Conservation (phyloP, 768 basidiomycete species). For the Cyclocybe cylindracea region DNA sequence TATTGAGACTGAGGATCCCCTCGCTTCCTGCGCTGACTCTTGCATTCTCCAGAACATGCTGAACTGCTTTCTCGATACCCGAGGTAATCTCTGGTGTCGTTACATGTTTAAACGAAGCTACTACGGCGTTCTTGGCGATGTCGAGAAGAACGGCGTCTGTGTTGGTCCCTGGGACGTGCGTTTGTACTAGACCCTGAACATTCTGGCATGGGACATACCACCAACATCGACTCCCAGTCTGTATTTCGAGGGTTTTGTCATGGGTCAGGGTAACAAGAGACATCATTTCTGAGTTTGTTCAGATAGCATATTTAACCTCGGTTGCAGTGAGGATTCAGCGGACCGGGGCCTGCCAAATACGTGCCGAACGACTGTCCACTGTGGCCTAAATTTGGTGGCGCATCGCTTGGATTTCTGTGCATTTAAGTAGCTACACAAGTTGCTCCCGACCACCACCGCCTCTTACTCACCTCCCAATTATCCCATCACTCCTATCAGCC, state of each 20-base stretch:
- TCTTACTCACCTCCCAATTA: too few relatives aligned
- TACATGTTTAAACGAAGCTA: conserved; percentile 46
- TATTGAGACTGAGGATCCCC: conserved; percentile 50
- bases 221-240: conserved; percentile 36
- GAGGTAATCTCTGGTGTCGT: conserved; percentile 60
- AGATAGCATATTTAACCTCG: too few relatives aligned
- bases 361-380: too few relatives aligned
- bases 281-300: too few relatives aligned
- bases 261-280: too few relatives aligned
- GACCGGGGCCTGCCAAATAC: too few relatives aligned
- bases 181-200: neutral
- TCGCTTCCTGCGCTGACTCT: conserved; percentile 29
- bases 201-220: conserved; percentile 11
- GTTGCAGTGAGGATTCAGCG: too few relatives aligned
- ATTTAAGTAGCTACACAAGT: too few relatives aligned
- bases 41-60: conserved; percentile 40
- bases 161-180: conserved; percentile 29
- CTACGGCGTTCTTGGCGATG: conserved; percentile 28
- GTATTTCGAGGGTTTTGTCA: conserved; percentile 9
- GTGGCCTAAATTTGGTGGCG: too few relatives aligned
- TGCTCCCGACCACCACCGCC: too few relatives aligned
- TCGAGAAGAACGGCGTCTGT: conserved; percentile 36
- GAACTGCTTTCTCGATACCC: conserved; percentile 57
- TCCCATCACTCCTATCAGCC: too few relatives aligned
- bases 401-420: too few relatives aligned